phyloP scores from a whole-genome alignment of 495 filamentous ascomycete species.

The Aspergillus conjunctus region DNA sequence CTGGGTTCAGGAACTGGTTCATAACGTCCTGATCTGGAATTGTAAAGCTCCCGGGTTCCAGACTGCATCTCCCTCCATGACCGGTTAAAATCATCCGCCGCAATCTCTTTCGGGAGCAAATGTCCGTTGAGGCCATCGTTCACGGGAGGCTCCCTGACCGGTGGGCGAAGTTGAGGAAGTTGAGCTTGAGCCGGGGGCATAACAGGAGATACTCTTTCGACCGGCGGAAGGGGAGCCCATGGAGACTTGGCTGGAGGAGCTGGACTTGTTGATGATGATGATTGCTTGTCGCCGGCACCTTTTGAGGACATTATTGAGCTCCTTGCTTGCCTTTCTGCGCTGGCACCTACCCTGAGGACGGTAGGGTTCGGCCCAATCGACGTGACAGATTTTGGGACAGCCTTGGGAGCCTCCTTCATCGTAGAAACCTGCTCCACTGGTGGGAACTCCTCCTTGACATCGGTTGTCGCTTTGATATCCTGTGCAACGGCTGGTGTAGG shows the following conservation, averaged over 20 bases:
- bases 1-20: slow-evolving; percentile 82
- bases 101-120: slow-evolving; percentile 75
- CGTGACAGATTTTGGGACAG: slow-evolving; percentile 47
- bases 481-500: slow-evolving; percentile 31
- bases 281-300: slow-evolving; percentile 72
- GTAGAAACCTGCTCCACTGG: slow-evolving; percentile 27
- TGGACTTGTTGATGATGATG: slow-evolving; percentile 77
- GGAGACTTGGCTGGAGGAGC: slow-evolving; percentile 81
- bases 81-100: slow-evolving; percentile 91
- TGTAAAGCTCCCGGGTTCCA: slow-evolving; percentile 76
- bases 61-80: slow-evolving; percentile 74
- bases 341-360: slow-evolving; percentile 54
- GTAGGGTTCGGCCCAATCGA: slow-evolving; percentile 56
- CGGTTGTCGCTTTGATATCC: slow-evolving; percentile 24
- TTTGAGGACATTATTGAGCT: slow-evolving; percentile 61
- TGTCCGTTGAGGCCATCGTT: slow-evolving; percentile 35
- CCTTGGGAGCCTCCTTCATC: slow-evolving; percentile 35
- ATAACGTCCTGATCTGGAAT: slow-evolving; percentile 91
- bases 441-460: slow-evolving; percentile 30
- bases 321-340: slow-evolving; percentile 53
- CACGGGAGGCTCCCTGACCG: slow-evolving; percentile 36
- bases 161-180: slow-evolving; percentile 27
- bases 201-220: slow-evolving; percentile 77
- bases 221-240: slow-evolving; percentile 83
- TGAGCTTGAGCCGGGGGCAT: slow-evolving; percentile 47